Evolutionary conservation across 1,284 basidiomycete species (phyloP), one percentile per base, ranked within the genome.

Genomic region (Coriolopsis trogii): DNA sequence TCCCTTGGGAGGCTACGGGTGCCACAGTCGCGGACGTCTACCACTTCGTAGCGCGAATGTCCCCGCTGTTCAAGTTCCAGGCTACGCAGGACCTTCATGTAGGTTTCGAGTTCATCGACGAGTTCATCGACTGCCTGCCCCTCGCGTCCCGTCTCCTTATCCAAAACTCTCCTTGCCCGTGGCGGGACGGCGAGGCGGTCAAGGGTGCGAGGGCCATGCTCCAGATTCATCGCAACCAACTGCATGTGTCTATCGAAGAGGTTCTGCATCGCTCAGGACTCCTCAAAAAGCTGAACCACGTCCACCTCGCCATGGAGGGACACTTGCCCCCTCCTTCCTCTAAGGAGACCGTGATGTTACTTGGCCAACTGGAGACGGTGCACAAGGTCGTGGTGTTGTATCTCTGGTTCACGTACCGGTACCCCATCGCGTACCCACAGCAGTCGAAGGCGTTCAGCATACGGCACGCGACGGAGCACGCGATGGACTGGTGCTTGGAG

Each of bases 351-450:
- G 61, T 63, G 36, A 61, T 68, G 0, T 66, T 70, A 7, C 67
- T 86, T 43, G 58, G 63, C 42, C 62, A 68, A n/a, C 75, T 98
- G 30, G 96, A 98, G 70, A 78, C 79, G 3, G 71, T 95, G 48
- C 95, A 98, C 71, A 89, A 90, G 61, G 73, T 84, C n/a, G 67
- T 95, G 23, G 85, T 90, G 15, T 62, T 91, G 16, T 98, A 98
- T 69, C 75, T 93, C 46, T 99, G 96, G 96, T 78, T 97, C 51
- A 79, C 79, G 20, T 88, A 85, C 70, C 84, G 95, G n/a, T 79
- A 86, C 42, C 80, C 85, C 1, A 75, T 94, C 40, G 79, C 84
- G 10, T 98, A 92, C 67, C 74, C 81, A 15, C 79, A 89, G 29
- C 72, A 78, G 26, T 68, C 73, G 9, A 70, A 77, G 34, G 87